phyloP scores from a whole-genome alignment of 1,284 basidiomycete species.

The Ustilago sp. region DNA sequence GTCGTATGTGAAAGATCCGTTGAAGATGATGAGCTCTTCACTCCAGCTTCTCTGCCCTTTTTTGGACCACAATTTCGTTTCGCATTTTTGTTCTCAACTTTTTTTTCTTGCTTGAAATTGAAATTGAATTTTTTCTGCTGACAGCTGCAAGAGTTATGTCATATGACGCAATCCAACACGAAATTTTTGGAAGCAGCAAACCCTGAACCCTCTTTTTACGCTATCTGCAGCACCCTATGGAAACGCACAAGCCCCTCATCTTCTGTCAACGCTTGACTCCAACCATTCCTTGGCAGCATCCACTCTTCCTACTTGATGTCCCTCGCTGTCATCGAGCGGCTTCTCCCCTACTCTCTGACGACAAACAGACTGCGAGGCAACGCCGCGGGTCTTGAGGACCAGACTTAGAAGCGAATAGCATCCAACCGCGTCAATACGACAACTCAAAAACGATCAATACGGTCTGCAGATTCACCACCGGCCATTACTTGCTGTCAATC shows the following conservation, averaged over 20 bases:
- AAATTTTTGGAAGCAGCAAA: background rate
- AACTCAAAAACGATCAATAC: too few species aligned
- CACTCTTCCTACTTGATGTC: background rate
- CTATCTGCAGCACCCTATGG: background rate
- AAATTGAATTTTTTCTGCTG: background rate
- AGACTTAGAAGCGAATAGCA: background rate
- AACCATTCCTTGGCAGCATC: background rate
- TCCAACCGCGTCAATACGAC: too few species aligned
- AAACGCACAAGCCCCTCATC: slow-evolving; percentile 2
- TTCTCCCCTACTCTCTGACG: background rate
- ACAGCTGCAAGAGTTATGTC: background rate
- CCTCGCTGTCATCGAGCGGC: background rate
- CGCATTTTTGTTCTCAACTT: background rate
- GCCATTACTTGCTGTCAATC: too few species aligned
- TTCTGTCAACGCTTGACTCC: slow-evolving; percentile 2
- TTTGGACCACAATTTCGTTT: background rate
- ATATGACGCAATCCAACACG: background rate
- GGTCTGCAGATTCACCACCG: too few species aligned
- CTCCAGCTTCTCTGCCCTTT: background rate
- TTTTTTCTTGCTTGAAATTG: background rate
- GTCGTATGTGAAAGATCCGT: too few species aligned
- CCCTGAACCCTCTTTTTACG: background rate
- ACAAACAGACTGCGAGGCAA: background rate
- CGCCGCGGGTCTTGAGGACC: too few species aligned
- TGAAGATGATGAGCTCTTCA: too few species aligned